These are phyloP conservation scores for Penicillium ochrochloron DNA, from an alignment of 495 filamentous ascomycete genomes.

Conservation along the genomic window DNA sequence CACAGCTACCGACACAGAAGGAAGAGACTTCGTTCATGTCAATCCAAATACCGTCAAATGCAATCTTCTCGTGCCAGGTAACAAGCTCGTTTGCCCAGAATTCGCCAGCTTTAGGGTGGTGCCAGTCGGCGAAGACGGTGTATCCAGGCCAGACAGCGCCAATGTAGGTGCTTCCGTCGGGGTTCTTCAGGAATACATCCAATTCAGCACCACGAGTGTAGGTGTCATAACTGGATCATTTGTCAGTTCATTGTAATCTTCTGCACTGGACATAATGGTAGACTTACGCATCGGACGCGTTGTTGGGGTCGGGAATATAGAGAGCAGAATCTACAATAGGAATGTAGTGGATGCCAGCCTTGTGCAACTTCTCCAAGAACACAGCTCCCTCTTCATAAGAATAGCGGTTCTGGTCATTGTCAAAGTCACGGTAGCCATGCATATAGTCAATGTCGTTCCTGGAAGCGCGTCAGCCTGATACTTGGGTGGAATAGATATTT, in stretches of 20 bases:
- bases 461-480: neutral
- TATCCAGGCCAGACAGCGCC: slow-evolving; percentile 69
- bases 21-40: slow-evolving; percentile 72
- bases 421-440: slow-evolving; percentile 62
- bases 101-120: slow-evolving; percentile 56
- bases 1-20: slow-evolving; percentile 82
- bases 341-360: slow-evolving; percentile 72
- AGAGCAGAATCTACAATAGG: slow-evolving; percentile 87
- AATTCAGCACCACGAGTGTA: slow-evolving; percentile 69
- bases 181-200: slow-evolving; percentile 66
- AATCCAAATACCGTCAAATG: slow-evolving; percentile 65
- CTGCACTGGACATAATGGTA: neutral
- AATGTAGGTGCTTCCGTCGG: slow-evolving; percentile 64
- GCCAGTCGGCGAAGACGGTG: slow-evolving; percentile 69
- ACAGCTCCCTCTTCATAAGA: slow-evolving; percentile 53
- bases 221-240: slow-evolving; percentile 55
- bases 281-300: slow-evolving; percentile 67
- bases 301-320: slow-evolving; percentile 74
- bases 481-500: neutral
- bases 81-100: slow-evolving; percentile 78
- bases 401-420: slow-evolving; percentile 57
- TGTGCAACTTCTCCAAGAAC: slow-evolving; percentile 69
- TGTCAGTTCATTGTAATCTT: neutral
- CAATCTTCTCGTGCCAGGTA: slow-evolving; percentile 61
- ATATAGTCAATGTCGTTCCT: slow-evolving; percentile 66